Evolutionary conservation across 495 filamentous ascomycete genomes (phyloP), one percentile per base, ranked within the genome.

Genomic region (Amorphotheca resinae): DNA sequence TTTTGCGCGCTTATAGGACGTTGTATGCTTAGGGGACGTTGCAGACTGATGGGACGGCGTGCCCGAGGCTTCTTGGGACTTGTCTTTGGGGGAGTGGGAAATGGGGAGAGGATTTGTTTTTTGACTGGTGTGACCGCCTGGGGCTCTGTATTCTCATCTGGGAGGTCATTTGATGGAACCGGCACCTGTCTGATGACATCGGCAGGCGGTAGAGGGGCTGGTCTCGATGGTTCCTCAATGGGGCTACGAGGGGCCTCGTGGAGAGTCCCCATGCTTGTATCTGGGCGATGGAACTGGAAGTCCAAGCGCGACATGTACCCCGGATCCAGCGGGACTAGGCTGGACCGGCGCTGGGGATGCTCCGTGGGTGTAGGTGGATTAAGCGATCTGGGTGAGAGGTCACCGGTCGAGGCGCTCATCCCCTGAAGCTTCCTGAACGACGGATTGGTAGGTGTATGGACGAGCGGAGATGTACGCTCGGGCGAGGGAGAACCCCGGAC

Each of bases 401-500:
- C 17, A 9, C 45, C 38, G 4, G 31, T 18, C 15, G 20, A 47
- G 15, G 41, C 30, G 33, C 11, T 33, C 23, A 17, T 38, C 9
- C 23, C 42, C 33, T 21, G 50, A 48, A 22, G 17, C 34, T 31
- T 17, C 28, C 35, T 22, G 48, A 51, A 5, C 41, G 44, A 34
- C 34, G 36, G 22, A 14, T 45, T 22, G 26, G 15, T 32, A 12
- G 46, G 45, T 39, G 45, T 50, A 22, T 16, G 42, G 4, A 32
- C 33, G 3, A 47, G 48, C 17, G 53, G 48, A 45, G 32, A 48
- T 9, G 9, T 17, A 12, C 20, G 6, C 4, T 22, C 40, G 8
- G 68, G 67, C 0, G 66, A 69, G 1, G 65, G 67, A 16, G 69
- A 63, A 50, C 72, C 68, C 22, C 60, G 52, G 2, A 73, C 69